Conservation (phyloP, 2,329 filamentous ascomycete species). For the Trichoderma citrinoviride region DNA sequence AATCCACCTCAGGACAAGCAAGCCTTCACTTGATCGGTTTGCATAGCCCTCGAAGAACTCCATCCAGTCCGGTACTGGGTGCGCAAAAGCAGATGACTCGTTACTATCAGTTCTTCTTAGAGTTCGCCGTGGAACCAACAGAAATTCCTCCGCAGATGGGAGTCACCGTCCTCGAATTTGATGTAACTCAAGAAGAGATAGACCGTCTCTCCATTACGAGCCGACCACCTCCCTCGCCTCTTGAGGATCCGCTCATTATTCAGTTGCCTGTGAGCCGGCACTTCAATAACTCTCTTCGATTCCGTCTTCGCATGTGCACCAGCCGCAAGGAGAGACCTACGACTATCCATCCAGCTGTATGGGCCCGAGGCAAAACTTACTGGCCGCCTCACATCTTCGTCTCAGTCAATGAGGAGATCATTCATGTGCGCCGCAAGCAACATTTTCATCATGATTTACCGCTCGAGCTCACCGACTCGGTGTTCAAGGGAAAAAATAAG, state of each 20-base stretch:
- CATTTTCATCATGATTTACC: conserved; percentile 76
- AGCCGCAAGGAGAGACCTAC: conserved; percentile 12
- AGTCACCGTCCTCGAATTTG: conserved; percentile 48
- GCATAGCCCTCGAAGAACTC: conserved; percentile 48
- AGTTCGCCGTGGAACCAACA: conserved; percentile 49
- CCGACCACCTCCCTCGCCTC: conserved; percentile 24
- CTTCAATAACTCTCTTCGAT: conserved; percentile 55
- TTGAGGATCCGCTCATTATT: conserved; percentile 28
- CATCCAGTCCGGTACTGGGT: conserved; percentile 21
- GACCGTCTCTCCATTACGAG: conserved; percentile 37
- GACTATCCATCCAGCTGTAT: conserved; percentile 47
- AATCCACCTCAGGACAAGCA: conserved; percentile 41
- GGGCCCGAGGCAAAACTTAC: conserved; percentile 60
- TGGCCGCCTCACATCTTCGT: conserved; percentile 75
- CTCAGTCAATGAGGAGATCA: conserved; percentile 59
- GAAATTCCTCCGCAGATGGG: conserved; percentile 36
- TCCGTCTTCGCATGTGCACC: conserved; percentile 66
- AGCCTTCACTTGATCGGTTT: conserved; percentile 48
- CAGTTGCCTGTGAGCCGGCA: conserved; percentile 40
- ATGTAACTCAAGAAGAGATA: conserved; percentile 39
- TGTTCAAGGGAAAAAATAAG: conserved; percentile 60
- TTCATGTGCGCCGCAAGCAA: conserved; percentile 62
- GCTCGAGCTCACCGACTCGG: conserved; percentile 64
- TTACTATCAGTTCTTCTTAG: conserved; percentile 58
- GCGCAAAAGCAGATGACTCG: conserved; percentile 30